phyloP scores from a whole-genome alignment of 129 eudicot genomes.

The carrot (Daucus carota) region DH1_v3.0 NC_030384.2:36435501-36436000 shows the following conservation, averaged over 20 bases:
- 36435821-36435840: constrained; percentile 73
- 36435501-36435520: not conserved
- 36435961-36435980: constrained; percentile 61
- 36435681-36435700: not conserved
- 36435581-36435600: not conserved
- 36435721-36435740: not conserved
- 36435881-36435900: constrained; percentile 81
- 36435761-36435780: too few relatives aligned
- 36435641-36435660: not conserved
- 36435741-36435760: not conserved
- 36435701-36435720: not conserved
- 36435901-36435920: constrained; percentile 72
- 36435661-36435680: not conserved
- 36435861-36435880: constrained; percentile 60
- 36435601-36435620: not conserved
- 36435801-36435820: constrained; percentile 50
- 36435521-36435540: not conserved
- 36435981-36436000: constrained; percentile 67
- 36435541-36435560: not conserved
- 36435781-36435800: not conserved
- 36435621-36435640: not conserved
- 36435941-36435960: constrained; percentile 81
- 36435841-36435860: constrained; percentile 61
- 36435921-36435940: constrained; percentile 75
- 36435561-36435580: not conserved